Evolutionary conservation across 2,329 filamentous ascomycete species (phyloP), one percentile per base, ranked within the genome.

Genomic region (Diaporthe aspalathi): DNA sequence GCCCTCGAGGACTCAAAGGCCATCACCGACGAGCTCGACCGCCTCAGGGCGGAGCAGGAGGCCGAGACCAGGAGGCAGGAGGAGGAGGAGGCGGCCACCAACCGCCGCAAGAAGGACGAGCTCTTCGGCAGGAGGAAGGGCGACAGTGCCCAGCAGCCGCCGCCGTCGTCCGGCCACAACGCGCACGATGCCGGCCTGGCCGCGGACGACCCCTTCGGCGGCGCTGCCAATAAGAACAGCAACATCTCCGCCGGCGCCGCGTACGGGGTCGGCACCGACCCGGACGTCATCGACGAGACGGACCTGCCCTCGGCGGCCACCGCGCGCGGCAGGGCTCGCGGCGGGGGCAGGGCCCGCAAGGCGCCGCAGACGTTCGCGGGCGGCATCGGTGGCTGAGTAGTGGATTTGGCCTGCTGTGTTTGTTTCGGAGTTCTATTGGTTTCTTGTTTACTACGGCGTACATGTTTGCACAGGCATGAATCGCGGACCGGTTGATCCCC

Each of bases 1-100:
- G 86, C 85, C 35, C 78, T 83, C 65, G 85, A 87, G 78, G 88
- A 89, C 75, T 86, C 88, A 76, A 83, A 85, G 52, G 85, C 89
- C 24, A 88, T 90, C 74, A 83, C 88, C 75, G 87, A 85, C 12
- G 89, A 90, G 78, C 85, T 83, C 63, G 80, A 79, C 27, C 74
- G 74, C 60, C 79, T 83, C 27, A 81, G 82, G 69, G 79, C 80
- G 65, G 83, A 85, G 76, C 84, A 87, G 73, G 80, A 84, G 72
- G 83, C 81, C 24, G 80, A 82, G 72, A 79, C 84, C 73, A 80
- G 86, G 77, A 84, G 82, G 71, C 83, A 81, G 67, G 81, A 80
- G 43, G 85, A 85, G 75, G 84, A 86, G 75, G 83, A 84, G 76
- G 84, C 82, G 22, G 85, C 86, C 75, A 80, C 83, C 62, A 84